Percentiles rank a stretch among this genome's conserved stretches.
Evolutionary conservation across 129 eudicot genomes (phyloP).

Genomic region (Helianthus annuus): HanXRQr2.0-SUNRISE NC_035443.2:77397905-77398404

Average conservation of each 20-base stretch:
- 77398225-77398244: constrained; percentile 76
- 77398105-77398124: constrained; percentile 64
- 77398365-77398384: constrained; percentile 98
- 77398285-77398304: constrained; percentile 99
- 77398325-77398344: constrained; percentile 88
- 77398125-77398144: constrained; percentile 48
- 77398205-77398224: background rate
- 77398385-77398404: constrained; percentile 84
- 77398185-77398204: constrained; percentile 27
- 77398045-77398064: background rate
- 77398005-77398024: background rate
- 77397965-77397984: background rate
- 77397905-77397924: too few relatives aligned
- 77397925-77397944: too few relatives aligned
- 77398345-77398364: constrained; percentile 98
- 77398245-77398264: constrained; percentile 97
- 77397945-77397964: background rate
- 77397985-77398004: background rate
- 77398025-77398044: background rate
- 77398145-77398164: constrained; percentile 35
- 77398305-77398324: constrained; percentile 82
- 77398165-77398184: constrained; percentile 34
- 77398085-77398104: constrained; percentile 19
- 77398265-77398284: constrained; percentile 89
- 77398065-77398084: background rate